phyloP scores from a whole-genome alignment of 805 yeast species.

The Limtongia smithiae region DNA sequence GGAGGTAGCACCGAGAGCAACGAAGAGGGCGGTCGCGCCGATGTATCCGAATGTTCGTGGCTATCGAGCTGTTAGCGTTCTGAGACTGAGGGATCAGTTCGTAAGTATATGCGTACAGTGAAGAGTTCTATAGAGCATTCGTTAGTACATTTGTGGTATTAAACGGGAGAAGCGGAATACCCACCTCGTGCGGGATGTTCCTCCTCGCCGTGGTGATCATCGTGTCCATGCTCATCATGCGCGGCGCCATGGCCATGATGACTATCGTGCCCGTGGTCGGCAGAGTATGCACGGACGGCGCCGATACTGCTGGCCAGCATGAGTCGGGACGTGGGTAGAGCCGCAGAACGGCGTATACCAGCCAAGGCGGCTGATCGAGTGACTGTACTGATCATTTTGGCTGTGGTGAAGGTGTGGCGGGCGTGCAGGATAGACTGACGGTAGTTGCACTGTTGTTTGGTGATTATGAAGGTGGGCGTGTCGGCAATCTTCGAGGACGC shows the following conservation, averaged over 20 bases:
- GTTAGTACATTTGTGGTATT: not conserved
- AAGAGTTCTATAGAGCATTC: constrained; percentile 2
- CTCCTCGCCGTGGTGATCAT: constrained; percentile 17
- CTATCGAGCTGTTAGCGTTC: not conserved
- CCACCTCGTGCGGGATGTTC: constrained; percentile 8
- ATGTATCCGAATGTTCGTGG: not conserved
- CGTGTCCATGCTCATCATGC: constrained; percentile 6
- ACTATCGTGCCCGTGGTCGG: constrained; percentile 4
- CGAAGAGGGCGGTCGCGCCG: constrained; percentile 2
- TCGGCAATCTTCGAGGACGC: no score
- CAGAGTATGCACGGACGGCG: constrained; percentile 20
- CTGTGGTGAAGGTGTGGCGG: no score
- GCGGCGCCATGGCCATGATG: constrained; percentile 2
- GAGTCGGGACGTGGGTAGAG: no score
- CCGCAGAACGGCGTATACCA: no score
- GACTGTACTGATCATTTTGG: no score
- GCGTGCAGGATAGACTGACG: no score
- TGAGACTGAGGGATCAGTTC: not conserved
- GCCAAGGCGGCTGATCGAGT: no score
- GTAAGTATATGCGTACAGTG: not conserved
- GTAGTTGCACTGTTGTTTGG: no score
- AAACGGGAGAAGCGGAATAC: not conserved
- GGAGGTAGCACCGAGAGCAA: not conserved
- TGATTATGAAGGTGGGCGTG: no score
- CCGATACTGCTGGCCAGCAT: no score